Evolutionary conservation across 2,329 filamentous ascomycete species (phyloP).

Genomic region (Mollisiaceae sp.): DNA sequence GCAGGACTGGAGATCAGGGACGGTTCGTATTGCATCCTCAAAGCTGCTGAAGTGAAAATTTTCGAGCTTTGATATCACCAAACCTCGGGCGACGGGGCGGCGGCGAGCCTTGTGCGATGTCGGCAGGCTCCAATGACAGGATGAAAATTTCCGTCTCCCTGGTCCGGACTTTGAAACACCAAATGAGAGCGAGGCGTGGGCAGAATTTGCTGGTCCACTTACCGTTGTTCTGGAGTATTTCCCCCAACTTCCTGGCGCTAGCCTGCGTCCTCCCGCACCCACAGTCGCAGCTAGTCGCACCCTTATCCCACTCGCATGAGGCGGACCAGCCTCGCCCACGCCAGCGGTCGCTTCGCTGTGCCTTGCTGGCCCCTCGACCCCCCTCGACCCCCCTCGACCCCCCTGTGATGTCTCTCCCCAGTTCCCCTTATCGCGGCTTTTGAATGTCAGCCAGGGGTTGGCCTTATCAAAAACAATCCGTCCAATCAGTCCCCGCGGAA

Average conservation of each 20-base stretch:
- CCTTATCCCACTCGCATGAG: neutral
- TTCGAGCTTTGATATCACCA: constrained; percentile 3
- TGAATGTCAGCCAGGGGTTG: constrained; percentile 12
- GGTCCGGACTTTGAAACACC: neutral
- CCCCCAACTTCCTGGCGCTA: constrained; percentile 1
- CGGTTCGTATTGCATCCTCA: neutral
- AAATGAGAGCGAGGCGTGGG: neutral
- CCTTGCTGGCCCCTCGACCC: constrained; percentile 2
- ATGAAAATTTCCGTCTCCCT: neutral
- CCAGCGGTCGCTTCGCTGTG: neutral
- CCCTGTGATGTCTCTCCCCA: constrained; percentile 1
- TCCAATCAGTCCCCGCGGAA: constrained; percentile 10
- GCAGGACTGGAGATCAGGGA: neutral
- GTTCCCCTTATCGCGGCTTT: constrained; percentile 19
- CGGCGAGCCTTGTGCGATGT: constrained; percentile 8
- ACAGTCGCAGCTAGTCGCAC: neutral
- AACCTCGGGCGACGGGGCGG: constrained; percentile 7
- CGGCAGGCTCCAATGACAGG: constrained; percentile 7
- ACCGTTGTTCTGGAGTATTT: neutral
- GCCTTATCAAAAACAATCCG: constrained; percentile 15
- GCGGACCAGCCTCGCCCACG: constrained; percentile 13
- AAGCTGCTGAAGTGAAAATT: constrained; percentile 8
- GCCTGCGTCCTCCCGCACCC: neutral
- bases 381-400: neutral
- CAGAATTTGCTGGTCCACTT: constrained; percentile 6